These are phyloP conservation scores for Colletotrichum godetiae DNA, from an alignment of 2,329 filamentous ascomycete species.

Conservation along the genomic window DNA sequence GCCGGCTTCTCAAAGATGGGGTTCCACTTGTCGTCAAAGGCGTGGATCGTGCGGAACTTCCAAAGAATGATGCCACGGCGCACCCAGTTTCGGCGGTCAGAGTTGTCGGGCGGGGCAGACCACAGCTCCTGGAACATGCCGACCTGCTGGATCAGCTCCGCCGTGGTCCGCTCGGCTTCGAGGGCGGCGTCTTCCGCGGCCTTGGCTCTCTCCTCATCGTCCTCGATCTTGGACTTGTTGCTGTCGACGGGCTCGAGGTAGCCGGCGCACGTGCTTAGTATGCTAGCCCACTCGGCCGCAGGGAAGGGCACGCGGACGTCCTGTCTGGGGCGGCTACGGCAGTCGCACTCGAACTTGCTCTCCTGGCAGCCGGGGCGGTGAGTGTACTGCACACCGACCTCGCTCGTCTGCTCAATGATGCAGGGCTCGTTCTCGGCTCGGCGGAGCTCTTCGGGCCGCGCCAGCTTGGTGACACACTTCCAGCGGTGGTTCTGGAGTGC, in stretches of 20 bases:
- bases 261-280: conserved; percentile 66
- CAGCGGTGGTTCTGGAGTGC: conserved; percentile 67
- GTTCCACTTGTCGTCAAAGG: conserved; percentile 57
- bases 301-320: conserved; percentile 68
- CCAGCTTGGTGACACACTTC: conserved; percentile 70
- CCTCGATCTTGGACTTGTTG: conserved; percentile 38
- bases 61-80: conserved; percentile 72
- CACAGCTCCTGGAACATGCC: conserved; percentile 77
- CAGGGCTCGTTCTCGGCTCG: conserved; percentile 53
- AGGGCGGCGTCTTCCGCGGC: conserved; percentile 34
- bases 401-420: conserved; percentile 59
- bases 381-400: conserved; percentile 59
- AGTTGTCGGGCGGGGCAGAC: conserved; percentile 60
- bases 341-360: conserved; percentile 61
- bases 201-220: conserved; percentile 39
- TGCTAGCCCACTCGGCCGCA: conserved; percentile 68
- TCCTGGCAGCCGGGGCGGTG: conserved; percentile 65
- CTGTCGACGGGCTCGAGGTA: conserved; percentile 50
- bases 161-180: conserved; percentile 42
- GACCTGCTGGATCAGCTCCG: conserved; percentile 68
- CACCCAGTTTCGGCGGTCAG: conserved; percentile 55
- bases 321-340: conserved; percentile 57
- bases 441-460: conserved; percentile 65
- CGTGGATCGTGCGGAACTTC: conserved; percentile 68
- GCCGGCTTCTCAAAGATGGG: conserved; percentile 49